Evolutionary conservation across 2,329 filamentous ascomycete genomes (phyloP), one percentile per base, ranked within the genome.

Genomic region (Chrysosporium queenslandicum): DNA sequence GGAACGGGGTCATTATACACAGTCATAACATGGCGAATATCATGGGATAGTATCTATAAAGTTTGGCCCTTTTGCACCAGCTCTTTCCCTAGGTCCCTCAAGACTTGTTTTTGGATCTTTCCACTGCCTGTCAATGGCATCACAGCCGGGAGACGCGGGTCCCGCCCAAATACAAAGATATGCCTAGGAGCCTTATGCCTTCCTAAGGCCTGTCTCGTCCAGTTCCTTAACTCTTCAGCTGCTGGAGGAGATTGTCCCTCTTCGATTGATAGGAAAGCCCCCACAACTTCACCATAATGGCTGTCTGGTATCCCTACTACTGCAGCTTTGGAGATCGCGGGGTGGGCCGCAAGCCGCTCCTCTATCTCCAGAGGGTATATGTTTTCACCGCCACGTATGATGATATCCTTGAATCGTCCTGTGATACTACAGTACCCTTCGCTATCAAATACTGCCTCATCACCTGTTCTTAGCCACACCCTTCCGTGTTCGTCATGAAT

Each of bases 401-500:
- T 87, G 32, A 88, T 87, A 54, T 89, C 85, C 69, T 88, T 88
- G 69, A 87, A 86, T 18, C 85, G 74, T 0, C 85, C 85, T 0
- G 85, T 88, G 58, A 89, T 87, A 5, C 73, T 76, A 58, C 83
- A 87, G 62, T 86, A 86, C 0, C 83, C 85, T 7, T 80, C 67
- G 1, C 67, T 60, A 42, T 77, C 71, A 58, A 80, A 74, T 2
- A 74, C 65, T 1, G 71, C 76, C 58, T 79, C 75, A 53, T 80
- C 77, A 14, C 83, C 83, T 0, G 83, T 86, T 56, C 81, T 77
- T 56, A 80, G 70, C 83, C 85, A 87, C 55, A 81, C 59, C 1
- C 63, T 62, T 2, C 70, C 70, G 60, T 74, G 68, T 30, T 80
- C 77, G 54, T 87, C 83, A 53, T 82, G 80, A 5, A 83, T 74